phyloP scores from a whole-genome alignment of 768 basidiomycete genomes.

The Gymnopilus dilepis region DNA sequence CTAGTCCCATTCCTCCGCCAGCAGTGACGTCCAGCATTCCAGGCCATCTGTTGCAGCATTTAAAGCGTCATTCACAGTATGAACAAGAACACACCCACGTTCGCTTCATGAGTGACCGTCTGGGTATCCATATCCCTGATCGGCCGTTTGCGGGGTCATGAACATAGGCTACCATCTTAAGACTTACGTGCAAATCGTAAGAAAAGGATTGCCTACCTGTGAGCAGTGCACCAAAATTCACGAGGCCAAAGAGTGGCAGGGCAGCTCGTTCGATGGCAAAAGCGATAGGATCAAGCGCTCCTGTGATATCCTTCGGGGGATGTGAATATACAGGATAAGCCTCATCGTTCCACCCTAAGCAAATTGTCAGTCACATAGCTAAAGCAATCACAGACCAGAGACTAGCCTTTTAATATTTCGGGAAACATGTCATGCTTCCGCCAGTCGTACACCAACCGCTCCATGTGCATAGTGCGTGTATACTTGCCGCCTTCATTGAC shows the following conservation, averaged over 20 bases:
- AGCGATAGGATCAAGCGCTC: constrained; percentile 33
- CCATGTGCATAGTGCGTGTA: constrained; percentile 38
- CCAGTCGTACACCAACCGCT: constrained; percentile 37
- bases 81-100: constrained; percentile 34
- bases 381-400: background rate
- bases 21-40: constrained; percentile 49
- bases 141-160: constrained; percentile 31
- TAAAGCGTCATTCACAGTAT: background rate
- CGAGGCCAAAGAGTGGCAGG: constrained; percentile 49
- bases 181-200: background rate
- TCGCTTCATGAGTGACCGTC: constrained; percentile 43
- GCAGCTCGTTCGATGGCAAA: constrained; percentile 50
- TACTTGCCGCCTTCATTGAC: constrained; percentile 39
- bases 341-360: constrained; percentile 39
- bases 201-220: constrained; percentile 33
- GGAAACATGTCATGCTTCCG: constrained; percentile 32
- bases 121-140: constrained; percentile 46
- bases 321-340: constrained; percentile 39
- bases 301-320: constrained; percentile 19
- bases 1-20: constrained; percentile 48
- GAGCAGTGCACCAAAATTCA: constrained; percentile 49
- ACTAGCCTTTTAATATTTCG: constrained; percentile 34
- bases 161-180: constrained; percentile 35
- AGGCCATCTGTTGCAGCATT: constrained; percentile 33
- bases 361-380: background rate